Conservation (phyloP, 106 monocot species). For the Acorus calamus region DNA sequence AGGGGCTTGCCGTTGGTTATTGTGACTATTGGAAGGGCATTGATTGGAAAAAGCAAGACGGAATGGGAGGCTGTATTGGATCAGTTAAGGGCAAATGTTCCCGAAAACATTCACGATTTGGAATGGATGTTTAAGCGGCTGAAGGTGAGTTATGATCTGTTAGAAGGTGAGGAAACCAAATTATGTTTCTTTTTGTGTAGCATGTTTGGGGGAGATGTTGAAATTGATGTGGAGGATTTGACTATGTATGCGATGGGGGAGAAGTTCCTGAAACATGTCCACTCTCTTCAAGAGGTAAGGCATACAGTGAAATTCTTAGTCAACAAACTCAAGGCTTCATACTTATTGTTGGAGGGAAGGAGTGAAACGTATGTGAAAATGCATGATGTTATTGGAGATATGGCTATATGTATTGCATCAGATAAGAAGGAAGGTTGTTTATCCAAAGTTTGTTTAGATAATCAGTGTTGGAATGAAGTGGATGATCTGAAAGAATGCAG, state of each 20-base stretch:
- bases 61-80: slow-evolving; percentile 12
- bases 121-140: slow-evolving; percentile 14
- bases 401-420: slow-evolving; percentile 11
- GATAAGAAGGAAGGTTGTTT: slow-evolving; percentile 11
- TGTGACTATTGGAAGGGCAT: slow-evolving; percentile 22
- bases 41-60: not conserved
- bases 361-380: slow-evolving; percentile 14
- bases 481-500: slow-evolving; percentile 5
- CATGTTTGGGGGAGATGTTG: slow-evolving; percentile 12
- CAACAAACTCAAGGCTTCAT: slow-evolving; percentile 15
- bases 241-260: slow-evolving; percentile 14
- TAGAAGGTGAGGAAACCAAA: slow-evolving; percentile 5
- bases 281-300: slow-evolving; percentile 8
- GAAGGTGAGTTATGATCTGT: slow-evolving; percentile 11
- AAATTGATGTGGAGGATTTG: slow-evolving; percentile 23
- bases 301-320: slow-evolving; percentile 9
- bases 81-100: slow-evolving; percentile 13
- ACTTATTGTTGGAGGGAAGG: slow-evolving; percentile 9
- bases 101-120: slow-evolving; percentile 9
- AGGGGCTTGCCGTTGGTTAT: slow-evolving; percentile 18
- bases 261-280: slow-evolving; percentile 2
- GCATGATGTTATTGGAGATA: slow-evolving; percentile 33
- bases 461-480: slow-evolving; percentile 5
- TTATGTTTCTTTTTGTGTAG: slow-evolving; percentile 16
- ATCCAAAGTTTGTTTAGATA: slow-evolving; percentile 10